A percentile compares a stretch with the other conserved stretches of the same genome.
Evolutionary conservation across 345 rosid species (phyloP).

Genomic region (Limnanthes douglasii): DNA sequence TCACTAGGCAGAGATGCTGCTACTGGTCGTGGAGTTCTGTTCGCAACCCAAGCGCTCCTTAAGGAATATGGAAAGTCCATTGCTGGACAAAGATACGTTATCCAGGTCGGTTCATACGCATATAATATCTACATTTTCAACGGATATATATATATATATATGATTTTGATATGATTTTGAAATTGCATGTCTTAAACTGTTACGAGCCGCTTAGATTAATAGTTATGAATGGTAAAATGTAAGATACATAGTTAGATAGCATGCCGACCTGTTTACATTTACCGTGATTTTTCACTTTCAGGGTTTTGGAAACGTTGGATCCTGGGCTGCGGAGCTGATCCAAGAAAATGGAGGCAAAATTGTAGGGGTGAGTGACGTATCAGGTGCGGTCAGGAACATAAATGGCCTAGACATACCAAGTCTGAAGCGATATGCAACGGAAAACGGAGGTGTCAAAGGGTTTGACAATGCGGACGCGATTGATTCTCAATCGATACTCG

Average conservation of each 20-base stretch:
- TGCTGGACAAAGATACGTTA: slow-evolving; percentile 62
- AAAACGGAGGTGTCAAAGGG: slow-evolving; percentile 68
- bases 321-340: slow-evolving; percentile 96
- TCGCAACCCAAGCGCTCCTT: slow-evolving; percentile 87
- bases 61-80: slow-evolving; percentile 66
- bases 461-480: slow-evolving; percentile 47
- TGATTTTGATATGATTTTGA: no score
- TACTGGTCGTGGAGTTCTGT: slow-evolving; percentile 91
- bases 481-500: slow-evolving; percentile 44
- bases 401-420: slow-evolving; percentile 57
- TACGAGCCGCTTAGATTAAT: no score
- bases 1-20: slow-evolving; percentile 97
- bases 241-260: no score
- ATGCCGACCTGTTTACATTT: background rate
- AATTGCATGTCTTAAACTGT: no score
- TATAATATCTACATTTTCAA: background rate
- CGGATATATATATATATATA: no score
- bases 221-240: no score
- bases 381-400: slow-evolving; percentile 82
- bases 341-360: slow-evolving; percentile 67
- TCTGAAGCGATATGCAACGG: slow-evolving; percentile 45
- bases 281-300: slow-evolving; percentile 7
- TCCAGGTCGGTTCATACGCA: slow-evolving; percentile 35
- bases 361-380: slow-evolving; percentile 72
- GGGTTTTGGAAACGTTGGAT: slow-evolving; percentile 98